phyloP scores from a whole-genome alignment of 2,329 filamentous ascomycete genomes.

The Aspergillus sclerotialis region DNA sequence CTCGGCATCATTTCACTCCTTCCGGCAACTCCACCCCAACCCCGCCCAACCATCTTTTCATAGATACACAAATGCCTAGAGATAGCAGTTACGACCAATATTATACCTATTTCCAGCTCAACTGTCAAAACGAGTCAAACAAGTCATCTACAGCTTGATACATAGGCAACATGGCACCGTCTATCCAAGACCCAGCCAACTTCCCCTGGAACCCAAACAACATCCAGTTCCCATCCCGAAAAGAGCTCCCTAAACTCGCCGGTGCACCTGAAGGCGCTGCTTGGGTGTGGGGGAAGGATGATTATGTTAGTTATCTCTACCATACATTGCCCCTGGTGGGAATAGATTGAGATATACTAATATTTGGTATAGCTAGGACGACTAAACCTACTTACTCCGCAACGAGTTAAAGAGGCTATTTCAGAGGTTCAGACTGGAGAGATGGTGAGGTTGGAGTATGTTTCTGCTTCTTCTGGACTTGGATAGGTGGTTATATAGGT shows the following conservation, averaged over 20 bases:
- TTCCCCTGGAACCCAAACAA: constrained; percentile 50
- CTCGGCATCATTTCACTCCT: too few relatives aligned
- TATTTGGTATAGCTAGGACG: constrained; percentile 26
- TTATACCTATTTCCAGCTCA: too few relatives aligned
- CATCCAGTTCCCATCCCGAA: constrained; percentile 46
- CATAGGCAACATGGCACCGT: constrained; percentile 5
- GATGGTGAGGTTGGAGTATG: constrained; percentile 48
- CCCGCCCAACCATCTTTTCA: too few relatives aligned
- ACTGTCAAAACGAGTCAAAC: not conserved
- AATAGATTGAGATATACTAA: not conserved
- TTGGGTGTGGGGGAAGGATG: constrained; percentile 56
- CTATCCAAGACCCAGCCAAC: constrained; percentile 18
- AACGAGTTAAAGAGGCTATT: constrained; percentile 47
- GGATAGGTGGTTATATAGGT: not conserved
- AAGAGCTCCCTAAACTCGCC: constrained; percentile 46
- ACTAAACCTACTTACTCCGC: constrained; percentile 51
- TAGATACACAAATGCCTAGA: too few relatives aligned
- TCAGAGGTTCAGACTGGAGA: constrained; percentile 51
- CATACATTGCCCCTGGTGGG: not conserved
- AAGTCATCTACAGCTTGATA: not conserved
- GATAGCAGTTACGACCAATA: too few relatives aligned
- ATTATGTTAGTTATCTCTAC: constrained; percentile 32
- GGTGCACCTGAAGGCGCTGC: constrained; percentile 50
- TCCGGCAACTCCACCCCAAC: too few relatives aligned
- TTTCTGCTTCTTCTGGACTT: not conserved